A percentile compares a stretch with the other conserved stretches of the same genome.
These are phyloP conservation scores for Singerocomus rubriflavus DNA, from an alignment of 1,284 basidiomycete species.

Conservation along the genomic window DNA sequence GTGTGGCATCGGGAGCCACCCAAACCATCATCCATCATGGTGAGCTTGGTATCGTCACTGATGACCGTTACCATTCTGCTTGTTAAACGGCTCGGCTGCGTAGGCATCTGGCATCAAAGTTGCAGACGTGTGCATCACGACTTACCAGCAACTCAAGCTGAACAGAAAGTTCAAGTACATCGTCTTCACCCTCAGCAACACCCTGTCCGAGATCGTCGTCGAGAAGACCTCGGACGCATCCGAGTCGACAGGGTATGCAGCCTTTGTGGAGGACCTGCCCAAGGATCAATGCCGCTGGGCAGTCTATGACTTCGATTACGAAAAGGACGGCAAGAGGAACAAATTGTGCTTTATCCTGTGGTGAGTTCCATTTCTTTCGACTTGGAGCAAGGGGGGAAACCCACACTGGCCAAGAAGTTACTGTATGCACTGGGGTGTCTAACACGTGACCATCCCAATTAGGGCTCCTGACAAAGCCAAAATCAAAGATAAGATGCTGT, in stretches of 20 bases:
- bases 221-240: conserved; percentile 52
- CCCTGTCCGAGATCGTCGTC: conserved; percentile 75
- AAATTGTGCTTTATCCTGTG: conserved; percentile 89
- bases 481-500: conserved; percentile 95
- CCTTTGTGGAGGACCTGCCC: conserved; percentile 78
- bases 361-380: conserved; percentile 35
- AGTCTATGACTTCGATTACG: conserved; percentile 90
- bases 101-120: conserved; percentile 80
- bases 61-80: neutral
- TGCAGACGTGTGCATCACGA: conserved; percentile 57
- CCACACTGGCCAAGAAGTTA: too few relatives aligned
- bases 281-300: conserved; percentile 83
- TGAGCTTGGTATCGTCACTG: conserved; percentile 8
- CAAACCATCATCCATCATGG: conserved; percentile 12
- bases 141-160: conserved; percentile 80
- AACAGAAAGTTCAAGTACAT: conserved; percentile 85
- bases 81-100: neutral
- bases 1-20: neutral
- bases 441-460: conserved; percentile 2
- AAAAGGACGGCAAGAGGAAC: conserved; percentile 74
- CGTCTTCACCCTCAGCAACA: conserved; percentile 71
- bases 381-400: neutral
- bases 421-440: neutral
- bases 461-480: conserved; percentile 90
- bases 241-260: conserved; percentile 56